These are phyloP conservation scores for Beauveria brongniartii DNA, from an alignment of 2,329 filamentous ascomycete species.

Conservation along the genomic window DNA sequence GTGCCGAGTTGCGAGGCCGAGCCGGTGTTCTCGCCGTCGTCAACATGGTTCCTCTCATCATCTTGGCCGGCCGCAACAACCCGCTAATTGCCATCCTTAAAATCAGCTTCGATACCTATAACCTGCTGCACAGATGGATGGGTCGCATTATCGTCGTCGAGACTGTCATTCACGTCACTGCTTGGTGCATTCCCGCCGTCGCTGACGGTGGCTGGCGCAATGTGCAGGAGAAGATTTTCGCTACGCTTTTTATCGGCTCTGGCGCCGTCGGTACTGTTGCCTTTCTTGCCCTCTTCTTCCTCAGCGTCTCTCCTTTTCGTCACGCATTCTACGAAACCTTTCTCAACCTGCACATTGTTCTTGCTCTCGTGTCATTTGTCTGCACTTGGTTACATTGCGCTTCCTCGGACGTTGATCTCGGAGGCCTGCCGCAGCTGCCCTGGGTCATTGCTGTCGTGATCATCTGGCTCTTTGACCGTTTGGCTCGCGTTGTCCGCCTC, in stretches of 20 bases:
- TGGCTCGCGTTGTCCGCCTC: conserved; percentile 54
- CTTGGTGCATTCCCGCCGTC: conserved; percentile 67
- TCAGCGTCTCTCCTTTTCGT: conserved; percentile 70
- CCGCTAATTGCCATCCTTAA: conserved; percentile 73
- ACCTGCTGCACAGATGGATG: conserved; percentile 64
- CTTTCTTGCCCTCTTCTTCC: conserved; percentile 58
- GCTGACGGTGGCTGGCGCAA: conserved; percentile 55
- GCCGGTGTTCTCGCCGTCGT: conserved; percentile 76
- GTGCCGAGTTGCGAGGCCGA: conserved; percentile 78
- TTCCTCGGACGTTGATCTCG: conserved; percentile 52
- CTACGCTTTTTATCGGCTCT: conserved; percentile 56
- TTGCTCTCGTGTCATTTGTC: conserved; percentile 60
- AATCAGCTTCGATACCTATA: conserved; percentile 95
- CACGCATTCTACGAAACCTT: conserved; percentile 98
- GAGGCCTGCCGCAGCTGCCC: conserved; percentile 60
- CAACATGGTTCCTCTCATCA: conserved; percentile 86
- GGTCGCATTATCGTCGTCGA: conserved; percentile 67
- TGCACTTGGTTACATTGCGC: conserved; percentile 71
- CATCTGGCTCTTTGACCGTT: conserved; percentile 70
- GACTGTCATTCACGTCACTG: conserved; percentile 57
- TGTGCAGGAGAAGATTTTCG: conserved; percentile 43
- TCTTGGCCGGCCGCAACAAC: conserved; percentile 90
- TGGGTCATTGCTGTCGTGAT: conserved; percentile 67
- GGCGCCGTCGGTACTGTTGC: conserved; percentile 54
- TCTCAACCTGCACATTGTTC: conserved; percentile 72